These are phyloP conservation scores for Penicillium mononematosum DNA, from an alignment of 495 filamentous ascomycete species.

Conservation along the genomic window DNA sequence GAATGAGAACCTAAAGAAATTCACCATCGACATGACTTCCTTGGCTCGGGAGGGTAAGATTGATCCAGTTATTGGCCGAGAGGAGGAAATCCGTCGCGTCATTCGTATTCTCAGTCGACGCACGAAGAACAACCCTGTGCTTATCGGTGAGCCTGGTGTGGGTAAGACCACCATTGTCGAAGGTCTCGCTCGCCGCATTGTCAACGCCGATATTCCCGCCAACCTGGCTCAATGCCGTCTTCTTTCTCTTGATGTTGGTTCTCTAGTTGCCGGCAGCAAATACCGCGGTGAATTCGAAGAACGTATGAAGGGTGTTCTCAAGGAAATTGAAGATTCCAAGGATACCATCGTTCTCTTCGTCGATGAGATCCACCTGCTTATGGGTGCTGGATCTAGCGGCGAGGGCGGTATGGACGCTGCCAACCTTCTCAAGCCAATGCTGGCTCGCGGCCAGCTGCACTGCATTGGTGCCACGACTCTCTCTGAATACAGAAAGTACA, in stretches of 20 bases:
- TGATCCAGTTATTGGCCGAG: conserved; percentile 94
- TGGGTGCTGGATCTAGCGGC: conserved; percentile 90
- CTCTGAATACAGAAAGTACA: conserved; percentile 95
- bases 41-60: conserved; percentile 96
- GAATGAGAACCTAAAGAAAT: conserved; percentile 92
- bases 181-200: conserved; percentile 91
- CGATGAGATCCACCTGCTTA: conserved; percentile 96
- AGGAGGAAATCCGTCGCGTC: conserved; percentile 94
- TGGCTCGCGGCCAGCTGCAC: conserved; percentile 92
- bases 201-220: conserved; percentile 92
- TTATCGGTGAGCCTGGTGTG: conserved; percentile 95
- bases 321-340: conserved; percentile 94
- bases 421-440: conserved; percentile 95
- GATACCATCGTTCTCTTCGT: conserved; percentile 97
- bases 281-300: conserved; percentile 98
- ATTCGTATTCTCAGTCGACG: conserved; percentile 89
- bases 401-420: conserved; percentile 99
- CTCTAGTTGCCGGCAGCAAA: conserved; percentile 94
- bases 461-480: conserved; percentile 97
- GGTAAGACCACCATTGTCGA: conserved; percentile 98
- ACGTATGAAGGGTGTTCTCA: conserved; percentile 96
- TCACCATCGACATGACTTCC: conserved; percentile 95
- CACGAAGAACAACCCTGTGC: conserved; percentile 98
- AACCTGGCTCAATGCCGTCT: conserved; percentile 93
- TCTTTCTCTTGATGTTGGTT: conserved; percentile 90